A percentile compares a stretch with the other conserved stretches of the same genome.
These are phyloP conservation scores for Saccharomyces pastorianus DNA, from an alignment of 1,139 yeast species.

Conservation along the genomic window DNA sequence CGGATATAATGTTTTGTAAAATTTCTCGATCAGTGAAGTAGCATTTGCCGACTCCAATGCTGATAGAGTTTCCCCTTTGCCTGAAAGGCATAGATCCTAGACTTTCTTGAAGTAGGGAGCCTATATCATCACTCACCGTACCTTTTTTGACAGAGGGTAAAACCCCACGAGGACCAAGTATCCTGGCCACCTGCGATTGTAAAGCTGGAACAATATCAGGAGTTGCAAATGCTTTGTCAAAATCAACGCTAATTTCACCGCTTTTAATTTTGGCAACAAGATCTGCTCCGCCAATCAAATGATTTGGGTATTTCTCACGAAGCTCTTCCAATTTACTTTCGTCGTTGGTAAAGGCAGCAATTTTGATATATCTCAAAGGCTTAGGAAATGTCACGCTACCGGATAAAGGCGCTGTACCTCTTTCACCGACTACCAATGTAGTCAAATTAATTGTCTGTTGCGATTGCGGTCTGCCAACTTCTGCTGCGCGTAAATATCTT, in stretches of 20 bases:
- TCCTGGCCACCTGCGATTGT: constrained; percentile 55
- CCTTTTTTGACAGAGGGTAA: constrained; percentile 86
- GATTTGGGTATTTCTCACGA: constrained; percentile 39
- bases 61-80: constrained; percentile 50
- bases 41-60: constrained; percentile 71
- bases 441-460: constrained; percentile 64
- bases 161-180: constrained; percentile 80
- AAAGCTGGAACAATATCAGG: constrained; percentile 64
- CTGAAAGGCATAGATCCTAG: constrained; percentile 66
- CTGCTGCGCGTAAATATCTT: constrained; percentile 76
- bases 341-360: constrained; percentile 61
- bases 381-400: constrained; percentile 76
- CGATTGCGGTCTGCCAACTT: constrained; percentile 69
- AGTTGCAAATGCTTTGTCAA: constrained; percentile 78
- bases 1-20: constrained; percentile 61
- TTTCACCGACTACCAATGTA: constrained; percentile 63
- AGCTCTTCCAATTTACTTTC: constrained; percentile 47
- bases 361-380: constrained; percentile 55
- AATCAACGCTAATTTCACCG: constrained; percentile 49
- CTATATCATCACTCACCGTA: constrained; percentile 68
- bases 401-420: constrained; percentile 65
- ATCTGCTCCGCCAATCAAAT: constrained; percentile 61
- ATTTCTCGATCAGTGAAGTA: constrained; percentile 72
- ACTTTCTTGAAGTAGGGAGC: constrained; percentile 44
- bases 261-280: constrained; percentile 53